Evolutionary conservation across 2,329 filamentous ascomycete species (phyloP).

Genomic region (Trichoderma asperellum): DNA sequence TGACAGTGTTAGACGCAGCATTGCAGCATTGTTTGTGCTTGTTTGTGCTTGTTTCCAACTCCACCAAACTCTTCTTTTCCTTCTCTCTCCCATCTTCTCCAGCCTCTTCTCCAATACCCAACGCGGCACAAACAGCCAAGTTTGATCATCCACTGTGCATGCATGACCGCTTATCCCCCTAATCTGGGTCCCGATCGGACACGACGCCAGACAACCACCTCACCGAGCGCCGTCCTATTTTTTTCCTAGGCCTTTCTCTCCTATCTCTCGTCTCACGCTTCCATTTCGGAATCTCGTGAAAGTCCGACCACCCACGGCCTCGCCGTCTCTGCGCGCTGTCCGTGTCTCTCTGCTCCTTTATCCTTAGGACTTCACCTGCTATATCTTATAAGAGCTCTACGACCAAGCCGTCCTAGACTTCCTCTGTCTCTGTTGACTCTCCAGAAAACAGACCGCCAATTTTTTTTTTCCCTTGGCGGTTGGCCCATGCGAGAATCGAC

Average conservation of each 20-base stretch:
- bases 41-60: background rate
- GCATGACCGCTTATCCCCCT: background rate
- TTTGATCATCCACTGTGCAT: background rate
- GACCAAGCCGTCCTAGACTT: background rate
- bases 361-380: background rate
- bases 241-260: background rate
- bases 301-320: background rate
- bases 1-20: background rate
- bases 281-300: background rate
- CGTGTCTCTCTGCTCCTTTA: background rate
- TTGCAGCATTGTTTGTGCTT: background rate
- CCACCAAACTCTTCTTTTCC: background rate
- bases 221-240: background rate
- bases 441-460: slow-evolving; percentile 3
- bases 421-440: background rate
- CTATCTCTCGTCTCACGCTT: background rate
- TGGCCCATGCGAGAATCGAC: slow-evolving; percentile 5
- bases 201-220: background rate
- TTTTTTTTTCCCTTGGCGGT: background rate
- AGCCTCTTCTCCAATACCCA: background rate
- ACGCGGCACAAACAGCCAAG: background rate
- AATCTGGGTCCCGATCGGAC: background rate
- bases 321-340: background rate
- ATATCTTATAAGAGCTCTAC: background rate
- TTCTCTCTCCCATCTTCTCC: background rate